Percentiles rank a stretch among this genome's conserved stretches.
Evolutionary conservation across 2,329 filamentous ascomycete genomes (phyloP).

Genomic region (Ophiostoma tasmaniense): DNA sequence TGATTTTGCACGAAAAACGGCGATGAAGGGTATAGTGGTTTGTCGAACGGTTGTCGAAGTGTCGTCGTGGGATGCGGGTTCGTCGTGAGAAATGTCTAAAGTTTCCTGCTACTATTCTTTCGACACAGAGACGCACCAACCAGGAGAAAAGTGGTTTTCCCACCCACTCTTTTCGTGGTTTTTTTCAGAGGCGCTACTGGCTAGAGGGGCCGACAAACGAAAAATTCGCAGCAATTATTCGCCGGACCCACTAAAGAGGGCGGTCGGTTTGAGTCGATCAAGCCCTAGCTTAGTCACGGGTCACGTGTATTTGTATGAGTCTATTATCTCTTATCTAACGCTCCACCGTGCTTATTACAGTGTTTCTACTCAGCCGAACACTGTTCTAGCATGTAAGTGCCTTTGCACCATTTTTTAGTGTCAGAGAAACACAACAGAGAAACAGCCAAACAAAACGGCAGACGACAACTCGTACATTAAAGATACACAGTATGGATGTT

Average conservation of each 20-base stretch:
- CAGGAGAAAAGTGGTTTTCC: slow-evolving; percentile 7
- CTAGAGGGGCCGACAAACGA: background rate
- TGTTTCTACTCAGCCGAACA: no score
- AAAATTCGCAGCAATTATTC: slow-evolving; percentile 5
- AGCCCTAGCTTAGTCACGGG: background rate
- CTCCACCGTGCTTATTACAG: background rate
- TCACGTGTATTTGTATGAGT: background rate
- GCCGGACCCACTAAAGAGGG: slow-evolving; percentile 5
- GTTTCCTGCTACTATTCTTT: slow-evolving; percentile 22
- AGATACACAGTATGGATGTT: background rate
- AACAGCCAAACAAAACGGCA: background rate
- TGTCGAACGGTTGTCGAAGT: slow-evolving; percentile 6
- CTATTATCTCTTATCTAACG: no score
- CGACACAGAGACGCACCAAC: slow-evolving; percentile 3
- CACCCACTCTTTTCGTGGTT: slow-evolving; percentile 8
- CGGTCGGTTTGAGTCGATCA: background rate
- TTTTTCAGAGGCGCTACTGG: background rate
- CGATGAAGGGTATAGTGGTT: background rate
- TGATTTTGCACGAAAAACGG: slow-evolving; percentile 11
- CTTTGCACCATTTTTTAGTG: no score
- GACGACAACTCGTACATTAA: background rate
- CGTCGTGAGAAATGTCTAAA: slow-evolving; percentile 43
- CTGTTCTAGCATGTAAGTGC: no score
- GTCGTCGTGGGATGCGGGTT: slow-evolving; percentile 6
- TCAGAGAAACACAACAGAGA: background rate